Base-by-base conservation (phyloP, 768 basidiomycete genomes). In the Suillus subalutaceus region DNA sequence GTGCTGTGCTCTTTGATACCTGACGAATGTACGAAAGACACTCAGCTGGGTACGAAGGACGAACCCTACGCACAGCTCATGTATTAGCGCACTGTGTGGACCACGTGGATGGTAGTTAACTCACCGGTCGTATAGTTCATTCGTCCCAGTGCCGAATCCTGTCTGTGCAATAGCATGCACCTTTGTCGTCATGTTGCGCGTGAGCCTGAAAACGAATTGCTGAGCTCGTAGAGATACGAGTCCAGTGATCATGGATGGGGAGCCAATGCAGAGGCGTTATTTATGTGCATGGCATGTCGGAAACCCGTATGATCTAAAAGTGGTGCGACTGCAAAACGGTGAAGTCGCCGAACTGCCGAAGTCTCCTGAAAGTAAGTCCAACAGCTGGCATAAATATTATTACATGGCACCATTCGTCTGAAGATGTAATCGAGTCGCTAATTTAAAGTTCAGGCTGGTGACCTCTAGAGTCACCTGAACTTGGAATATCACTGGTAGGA, bases 71-170 rank as follows among this genome's bases (percentile, higher is more conserved):
- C 63, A 60, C 6, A 56, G 38, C 44, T 50, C 23, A 60, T 15
- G 32, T 26, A 41, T 44, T 20, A 60, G 41, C 3, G 10, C 20
- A 43, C 35, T 37, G 37, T 43, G 30, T 12, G 2, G 8, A 59
- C 6, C 10, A 10, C 2, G 13, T 32, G 44, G 2, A 40, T 10
- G 4, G 6, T 7, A 59, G 53, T 6, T 26, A 26, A 50, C 79
- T 63, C 62, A 89, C 91, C 85, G 81, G 70, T 94, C 90, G 71
- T 94, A 94, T 4, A 92, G 78, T 57, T 92, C 92, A 73, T 94
- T 96, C 1, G 93, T 96, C 1, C 93, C 95, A 20, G 79, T 72
- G 1, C 86, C 90, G 71, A 94, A 97, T 3, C 95, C 95, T 38
- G 73, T 72, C 70, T 86, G 78, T n/a, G 94, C 94, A 40, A 93